A percentile compares a stretch with the other conserved stretches of the same genome.
These are phyloP conservation scores for Echium plantagineum DNA, from an alignment of 257 asterid genomes.

Conservation along the genomic window DNA sequence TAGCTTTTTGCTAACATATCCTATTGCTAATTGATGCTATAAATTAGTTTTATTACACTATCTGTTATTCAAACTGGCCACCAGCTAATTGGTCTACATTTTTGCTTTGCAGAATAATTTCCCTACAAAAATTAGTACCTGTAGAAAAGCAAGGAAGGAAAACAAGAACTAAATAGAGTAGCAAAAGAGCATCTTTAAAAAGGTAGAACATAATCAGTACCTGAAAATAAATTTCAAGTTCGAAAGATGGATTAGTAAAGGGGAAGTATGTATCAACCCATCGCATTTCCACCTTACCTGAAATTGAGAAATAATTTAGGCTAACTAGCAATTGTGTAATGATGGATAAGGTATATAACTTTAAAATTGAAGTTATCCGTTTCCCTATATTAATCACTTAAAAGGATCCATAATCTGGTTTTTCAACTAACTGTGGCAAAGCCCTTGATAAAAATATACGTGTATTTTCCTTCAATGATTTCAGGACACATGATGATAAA, in stretches of 20 bases:
- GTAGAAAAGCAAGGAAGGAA: not conserved
- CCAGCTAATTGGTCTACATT: not conserved
- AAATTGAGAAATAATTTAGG: slow-evolving; percentile 3
- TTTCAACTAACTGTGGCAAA: too few relatives aligned
- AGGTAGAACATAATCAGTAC: slow-evolving; percentile 19
- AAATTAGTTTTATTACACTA: too few relatives aligned
- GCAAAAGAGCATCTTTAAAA: not conserved
- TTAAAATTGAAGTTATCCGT: too few relatives aligned
- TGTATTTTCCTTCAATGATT: not conserved
- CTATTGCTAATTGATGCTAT: too few relatives aligned
- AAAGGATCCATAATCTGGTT: too few relatives aligned
- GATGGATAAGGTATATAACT: too few relatives aligned
- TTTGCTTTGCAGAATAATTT: too few relatives aligned
- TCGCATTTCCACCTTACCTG: slow-evolving; percentile 94
- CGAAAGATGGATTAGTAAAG: slow-evolving; percentile 87
- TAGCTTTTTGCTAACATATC: too few relatives aligned
- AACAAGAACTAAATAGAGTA: not conserved
- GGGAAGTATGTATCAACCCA: slow-evolving; percentile 98
- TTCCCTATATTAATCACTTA: too few relatives aligned
- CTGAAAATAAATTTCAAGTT: slow-evolving; percentile 91
- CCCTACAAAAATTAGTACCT: not conserved
- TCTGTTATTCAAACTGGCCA: not conserved
- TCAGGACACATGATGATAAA: not conserved
- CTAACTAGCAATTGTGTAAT: not conserved
- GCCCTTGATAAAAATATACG: not conserved